Base-by-base conservation (phyloP, 1,284 basidiomycete species). In the Quambalaria eucalypti region DNA sequence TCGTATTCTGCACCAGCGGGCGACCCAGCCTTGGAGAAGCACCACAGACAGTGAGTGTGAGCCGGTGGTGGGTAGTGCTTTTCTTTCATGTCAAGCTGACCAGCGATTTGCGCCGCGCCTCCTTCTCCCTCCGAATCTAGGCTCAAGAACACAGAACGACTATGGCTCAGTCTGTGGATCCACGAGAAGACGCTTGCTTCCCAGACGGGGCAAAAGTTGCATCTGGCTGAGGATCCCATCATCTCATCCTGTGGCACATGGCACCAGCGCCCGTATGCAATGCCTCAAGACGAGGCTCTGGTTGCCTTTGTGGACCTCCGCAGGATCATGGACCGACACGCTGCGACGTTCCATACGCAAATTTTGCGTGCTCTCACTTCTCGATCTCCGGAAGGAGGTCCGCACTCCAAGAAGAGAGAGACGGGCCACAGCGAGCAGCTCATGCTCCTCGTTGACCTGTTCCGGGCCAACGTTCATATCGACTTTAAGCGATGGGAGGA, bases 151-250 rank as follows among this genome's bases (percentile, higher is more conserved):
- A 60, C 60, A 8, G 65, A 66, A 21, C 31, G 65, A 25, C 40
- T 66, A 3, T 66, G 65, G 65, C 47, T 66, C 30, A 60, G 56
- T 26, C 51, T 66, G 1, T 66, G 62, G 59, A 60, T 65, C 9
- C 36, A 39, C 36, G 64, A 65, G 30, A 63, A 63, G 51, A 62
- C 61, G 49, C 25, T 65, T 26, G 53, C 61, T 1, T 56, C 52
- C 10, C 61, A 63, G 46, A 65, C 61, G 30, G 64, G 64, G 0
- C 64, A 65, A 42, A 38, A 61, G 38, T 61, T 63, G 55, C 58
- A 60, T 31, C 40, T 65, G n/a, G 56, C 52, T 3, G 64, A 65
- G 39, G 64, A 65, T 30, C 56, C 58, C 1, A 61, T 65, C 36
- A 56, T 65, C 14, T 55, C 64, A 1, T 57, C 56, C 14, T 65